Conservation (phyloP, 805 yeast species). For the Priceomyces fermenticarens region DNA sequence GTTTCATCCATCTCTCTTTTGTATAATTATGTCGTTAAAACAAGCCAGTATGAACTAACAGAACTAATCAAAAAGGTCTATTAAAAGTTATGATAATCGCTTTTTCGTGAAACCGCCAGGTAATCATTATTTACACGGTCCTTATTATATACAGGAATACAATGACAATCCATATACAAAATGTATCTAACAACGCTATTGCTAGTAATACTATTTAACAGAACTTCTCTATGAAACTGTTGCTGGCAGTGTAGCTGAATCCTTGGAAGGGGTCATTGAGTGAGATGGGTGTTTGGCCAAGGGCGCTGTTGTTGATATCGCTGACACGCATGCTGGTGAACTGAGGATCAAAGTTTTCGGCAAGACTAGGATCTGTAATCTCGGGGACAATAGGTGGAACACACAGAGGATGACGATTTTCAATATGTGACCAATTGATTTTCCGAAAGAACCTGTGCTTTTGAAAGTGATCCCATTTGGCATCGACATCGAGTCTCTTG, state of each 20-base stretch:
- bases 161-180: too few relatives aligned
- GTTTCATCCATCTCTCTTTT: constrained; percentile 61
- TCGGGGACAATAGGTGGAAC: constrained; percentile 82
- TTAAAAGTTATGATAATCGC: too few relatives aligned
- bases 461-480: constrained; percentile 52
- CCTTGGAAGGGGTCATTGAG: constrained; percentile 18
- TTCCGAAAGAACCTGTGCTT: constrained; percentile 75
- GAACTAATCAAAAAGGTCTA: too few relatives aligned
- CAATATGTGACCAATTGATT: constrained; percentile 64
- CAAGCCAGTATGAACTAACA: background rate
- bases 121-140: too few relatives aligned
- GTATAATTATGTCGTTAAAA: background rate
- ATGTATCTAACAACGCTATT: background rate
- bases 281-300: constrained; percentile 6
- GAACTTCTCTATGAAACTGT: constrained; percentile 23
- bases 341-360: constrained; percentile 80
- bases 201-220: background rate
- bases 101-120: too few relatives aligned
- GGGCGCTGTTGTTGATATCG: constrained; percentile 14
- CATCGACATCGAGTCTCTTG: constrained; percentile 55
- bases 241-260: constrained; percentile 33
- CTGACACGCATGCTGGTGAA: constrained; percentile 68
- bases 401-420: constrained; percentile 42
- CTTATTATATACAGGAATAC: too few relatives aligned
- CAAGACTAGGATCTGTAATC: constrained; percentile 74